Percentiles rank a stretch among this genome's conserved stretches.
These are phyloP conservation scores for Corinectria fuckeliana DNA, from an alignment of 2,329 filamentous ascomycete species.

Conservation along the genomic window DNA sequence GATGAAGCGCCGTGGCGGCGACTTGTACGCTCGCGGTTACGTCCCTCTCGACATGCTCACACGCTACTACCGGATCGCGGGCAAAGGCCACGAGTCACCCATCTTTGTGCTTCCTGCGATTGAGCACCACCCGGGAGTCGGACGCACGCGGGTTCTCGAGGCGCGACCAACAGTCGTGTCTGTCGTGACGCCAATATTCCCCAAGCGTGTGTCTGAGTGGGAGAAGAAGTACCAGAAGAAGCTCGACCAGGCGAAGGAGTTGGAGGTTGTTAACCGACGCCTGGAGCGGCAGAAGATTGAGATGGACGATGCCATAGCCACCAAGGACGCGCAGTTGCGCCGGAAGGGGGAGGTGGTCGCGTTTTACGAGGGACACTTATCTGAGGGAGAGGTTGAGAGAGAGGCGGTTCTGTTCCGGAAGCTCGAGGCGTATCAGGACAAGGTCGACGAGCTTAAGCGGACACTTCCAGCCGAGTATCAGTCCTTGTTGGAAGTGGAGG, in stretches of 20 bases:
- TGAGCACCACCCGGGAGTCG: conserved; percentile 52
- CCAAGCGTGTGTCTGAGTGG: conserved; percentile 43
- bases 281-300: conserved; percentile 32
- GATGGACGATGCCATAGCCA: conserved; percentile 27
- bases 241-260: conserved; percentile 30
- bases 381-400: background rate
- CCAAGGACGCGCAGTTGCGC: conserved; percentile 29
- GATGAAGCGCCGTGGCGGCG: conserved; percentile 36
- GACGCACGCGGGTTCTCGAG: conserved; percentile 54
- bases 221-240: conserved; percentile 33
- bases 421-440: conserved; percentile 17
- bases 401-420: conserved; percentile 6
- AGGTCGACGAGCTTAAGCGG: conserved; percentile 24
- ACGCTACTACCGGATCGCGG: conserved; percentile 59
- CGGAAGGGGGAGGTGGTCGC: conserved; percentile 23
- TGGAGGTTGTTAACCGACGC: conserved; percentile 24
- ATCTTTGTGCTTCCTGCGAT: conserved; percentile 62
- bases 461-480: conserved; percentile 20
- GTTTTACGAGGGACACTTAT: conserved; percentile 25
- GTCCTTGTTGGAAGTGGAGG: background rate
- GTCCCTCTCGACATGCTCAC: conserved; percentile 57
- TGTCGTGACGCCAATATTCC: conserved; percentile 40
- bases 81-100: conserved; percentile 49
- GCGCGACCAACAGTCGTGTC: conserved; percentile 48
- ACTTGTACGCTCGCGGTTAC: conserved; percentile 51